These are phyloP conservation scores for Zygoascus bituminiphila DNA, from an alignment of 805 yeast genomes.

Conservation along the genomic window DNA sequence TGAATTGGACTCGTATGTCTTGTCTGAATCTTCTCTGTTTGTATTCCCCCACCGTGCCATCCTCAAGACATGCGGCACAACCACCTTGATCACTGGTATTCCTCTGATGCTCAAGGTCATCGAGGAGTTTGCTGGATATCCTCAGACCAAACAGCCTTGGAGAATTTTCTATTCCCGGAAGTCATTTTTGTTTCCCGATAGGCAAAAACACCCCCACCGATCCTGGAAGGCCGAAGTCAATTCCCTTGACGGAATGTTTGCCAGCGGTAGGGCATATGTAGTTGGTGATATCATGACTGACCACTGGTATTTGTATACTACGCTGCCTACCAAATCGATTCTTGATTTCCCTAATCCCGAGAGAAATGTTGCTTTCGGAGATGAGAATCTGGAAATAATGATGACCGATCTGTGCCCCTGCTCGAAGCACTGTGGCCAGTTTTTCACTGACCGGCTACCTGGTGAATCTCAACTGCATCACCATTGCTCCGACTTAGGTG, in stretches of 20 bases:
- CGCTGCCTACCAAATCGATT: constrained; percentile 32
- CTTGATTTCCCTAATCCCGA: constrained; percentile 1
- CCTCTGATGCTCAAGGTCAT: constrained; percentile 52
- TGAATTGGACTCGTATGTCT: constrained; percentile 69
- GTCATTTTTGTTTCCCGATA: constrained; percentile 85
- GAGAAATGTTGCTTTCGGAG: constrained; percentile 24
- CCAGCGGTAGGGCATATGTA: constrained; percentile 54
- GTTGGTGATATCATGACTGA: constrained; percentile 76
- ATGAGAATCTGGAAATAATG: constrained; percentile 78
- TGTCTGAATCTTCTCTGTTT: constrained; percentile 84
- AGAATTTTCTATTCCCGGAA: constrained; percentile 85
- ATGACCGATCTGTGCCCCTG: constrained; percentile 77
- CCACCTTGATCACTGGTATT: constrained; percentile 77
- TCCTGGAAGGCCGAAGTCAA: constrained; percentile 78
- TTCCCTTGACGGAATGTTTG: constrained; percentile 58
- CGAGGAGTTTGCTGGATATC: constrained; percentile 35
- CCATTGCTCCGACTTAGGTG: not conserved
- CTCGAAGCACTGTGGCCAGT: constrained; percentile 46
- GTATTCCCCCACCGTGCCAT: constrained; percentile 80
- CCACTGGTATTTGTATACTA: constrained; percentile 85
- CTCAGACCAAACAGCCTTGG: constrained; percentile 35
- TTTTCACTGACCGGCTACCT: constrained; percentile 43
- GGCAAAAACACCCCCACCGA: constrained; percentile 71
- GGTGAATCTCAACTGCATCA: constrained; percentile 9
- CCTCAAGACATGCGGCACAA: constrained; percentile 93